phyloP scores from a whole-genome alignment of 2,329 filamentous ascomycete species.

The Trichoderma sp. region DNA sequence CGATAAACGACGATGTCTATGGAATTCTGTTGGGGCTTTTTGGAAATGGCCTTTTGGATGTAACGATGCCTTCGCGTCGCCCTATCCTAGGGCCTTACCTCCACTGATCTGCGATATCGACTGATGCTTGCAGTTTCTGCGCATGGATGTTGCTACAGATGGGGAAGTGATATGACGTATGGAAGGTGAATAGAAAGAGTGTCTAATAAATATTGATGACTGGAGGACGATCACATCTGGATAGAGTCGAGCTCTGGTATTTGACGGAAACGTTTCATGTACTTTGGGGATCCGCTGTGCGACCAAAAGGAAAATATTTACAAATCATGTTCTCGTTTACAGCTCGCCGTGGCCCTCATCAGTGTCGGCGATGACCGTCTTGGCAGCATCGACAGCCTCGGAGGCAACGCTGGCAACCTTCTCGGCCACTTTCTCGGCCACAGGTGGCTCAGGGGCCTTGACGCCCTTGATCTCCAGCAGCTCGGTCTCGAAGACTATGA shows the following conservation, averaged over 20 bases:
- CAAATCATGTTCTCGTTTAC: conserved; percentile 32
- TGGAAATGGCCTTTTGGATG: neutral
- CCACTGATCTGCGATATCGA: conserved; percentile 4
- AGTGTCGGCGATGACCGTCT: conserved; percentile 51
- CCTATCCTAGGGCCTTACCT: neutral
- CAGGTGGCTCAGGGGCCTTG: conserved; percentile 30
- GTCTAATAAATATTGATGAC: neutral
- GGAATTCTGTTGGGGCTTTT: neutral
- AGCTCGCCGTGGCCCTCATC: conserved; percentile 63
- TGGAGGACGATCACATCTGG: neutral
- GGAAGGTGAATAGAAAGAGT: neutral
- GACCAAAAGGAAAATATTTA: conserved; percentile 17
- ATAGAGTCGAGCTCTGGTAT: neutral
- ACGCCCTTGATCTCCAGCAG: conserved; percentile 80
- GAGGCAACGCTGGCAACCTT: conserved; percentile 24
- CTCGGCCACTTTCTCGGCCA: conserved; percentile 26
- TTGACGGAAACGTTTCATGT: conserved; percentile 8
- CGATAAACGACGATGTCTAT: conserved; percentile 22
- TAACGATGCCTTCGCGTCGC: neutral
- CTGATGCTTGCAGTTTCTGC: neutral
- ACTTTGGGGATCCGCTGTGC: conserved; percentile 12
- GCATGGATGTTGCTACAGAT: neutral
- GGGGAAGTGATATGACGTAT: conserved; percentile 7
- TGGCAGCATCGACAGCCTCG: conserved; percentile 37
- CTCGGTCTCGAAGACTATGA: conserved; percentile 83